Base-by-base conservation (phyloP, 192 early-diverging fungal species). In the Coemansia sp. region DNA sequence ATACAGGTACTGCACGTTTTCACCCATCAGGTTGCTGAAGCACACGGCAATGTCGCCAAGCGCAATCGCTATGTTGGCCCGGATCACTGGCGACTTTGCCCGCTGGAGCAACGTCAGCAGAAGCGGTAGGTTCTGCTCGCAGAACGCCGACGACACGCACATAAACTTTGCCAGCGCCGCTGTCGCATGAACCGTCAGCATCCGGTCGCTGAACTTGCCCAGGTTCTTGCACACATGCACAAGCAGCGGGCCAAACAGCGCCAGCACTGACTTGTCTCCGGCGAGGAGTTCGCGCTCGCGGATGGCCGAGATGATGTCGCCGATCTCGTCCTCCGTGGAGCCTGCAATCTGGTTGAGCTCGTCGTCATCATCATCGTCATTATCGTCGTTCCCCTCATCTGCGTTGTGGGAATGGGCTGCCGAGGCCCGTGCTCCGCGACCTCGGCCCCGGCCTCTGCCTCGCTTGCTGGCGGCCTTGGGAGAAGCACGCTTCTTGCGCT, bases 41-140 rank as follows among this genome's bases (percentile, higher is more conserved):
- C 90, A 94, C n/a, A 98, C 91, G 7, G 95, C 86, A 84, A 99
- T 92, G 68, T 99, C 98, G 64, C 98, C 96, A n/a, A 99, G 79
- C 0, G 95, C 96, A 67, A 99, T 98, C 57, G 95, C 88, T 55
- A 95, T 88, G 82, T 99, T 99, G 73, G 91, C 88, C 8, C 96
- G 89, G 69, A 98, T 95, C 13, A 88, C 86, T 8, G 94, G 88
- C 55, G 93, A 88, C 36, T 87, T 87, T 0, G 93, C 86, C 57
- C 91, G 90, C 69, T 93, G 90, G 32, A 99, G 71, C 57, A 97
- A 92, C 3, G 90, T 93, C 64, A 98, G 89, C 7, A 99, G 78
- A 11, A 99, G 80, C 48, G 91, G 93, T 20, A 99, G 83, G 69
- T 99, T 85, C 22, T 86, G 70, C 64, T 98, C 96, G 83, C 97